phyloP scores from a whole-genome alignment of 306 rosid genomes.

The Casuarina equisetifolia region DNA sequence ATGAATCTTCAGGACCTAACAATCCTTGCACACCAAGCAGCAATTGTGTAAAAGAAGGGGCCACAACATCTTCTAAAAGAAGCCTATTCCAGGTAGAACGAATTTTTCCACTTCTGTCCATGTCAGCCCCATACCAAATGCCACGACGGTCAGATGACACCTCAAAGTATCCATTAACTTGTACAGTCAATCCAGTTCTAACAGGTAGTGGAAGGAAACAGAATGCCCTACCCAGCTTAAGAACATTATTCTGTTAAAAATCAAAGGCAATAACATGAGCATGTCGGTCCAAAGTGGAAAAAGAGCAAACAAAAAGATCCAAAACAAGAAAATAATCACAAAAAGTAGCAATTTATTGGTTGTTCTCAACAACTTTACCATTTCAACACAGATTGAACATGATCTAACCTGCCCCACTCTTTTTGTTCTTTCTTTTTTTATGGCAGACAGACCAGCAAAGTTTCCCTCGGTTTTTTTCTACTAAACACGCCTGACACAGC shows the following conservation, averaged over 20 bases:
- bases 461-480: neutral
- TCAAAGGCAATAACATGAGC: slow-evolving; percentile 38
- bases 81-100: slow-evolving; percentile 95
- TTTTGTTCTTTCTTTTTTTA: neutral
- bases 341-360: neutral
- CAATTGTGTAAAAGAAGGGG: slow-evolving; percentile 75
- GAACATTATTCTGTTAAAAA: slow-evolving; percentile 63
- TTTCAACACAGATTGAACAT: neutral
- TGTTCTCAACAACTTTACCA: neutral
- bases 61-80: slow-evolving; percentile 84
- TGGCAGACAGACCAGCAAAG: neutral
- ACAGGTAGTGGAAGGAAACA: slow-evolving; percentile 97
- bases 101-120: slow-evolving; percentile 96
- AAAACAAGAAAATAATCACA: neutral
- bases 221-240: slow-evolving; percentile 83
- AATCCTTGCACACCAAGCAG: slow-evolving; percentile 63
- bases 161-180: slow-evolving; percentile 96
- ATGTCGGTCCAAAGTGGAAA: slow-evolving; percentile 19
- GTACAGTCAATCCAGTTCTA: slow-evolving; percentile 84
- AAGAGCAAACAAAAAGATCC: neutral
- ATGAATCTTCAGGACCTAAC: slow-evolving; percentile 60
- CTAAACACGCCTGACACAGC: neutral
- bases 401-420: too few relatives aligned
- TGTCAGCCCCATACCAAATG: slow-evolving; percentile 98
- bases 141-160: slow-evolving; percentile 98